Evolutionary conservation across 2,329 filamentous ascomycete genomes (phyloP).

Genomic region (Verruconis gallopava): DNA sequence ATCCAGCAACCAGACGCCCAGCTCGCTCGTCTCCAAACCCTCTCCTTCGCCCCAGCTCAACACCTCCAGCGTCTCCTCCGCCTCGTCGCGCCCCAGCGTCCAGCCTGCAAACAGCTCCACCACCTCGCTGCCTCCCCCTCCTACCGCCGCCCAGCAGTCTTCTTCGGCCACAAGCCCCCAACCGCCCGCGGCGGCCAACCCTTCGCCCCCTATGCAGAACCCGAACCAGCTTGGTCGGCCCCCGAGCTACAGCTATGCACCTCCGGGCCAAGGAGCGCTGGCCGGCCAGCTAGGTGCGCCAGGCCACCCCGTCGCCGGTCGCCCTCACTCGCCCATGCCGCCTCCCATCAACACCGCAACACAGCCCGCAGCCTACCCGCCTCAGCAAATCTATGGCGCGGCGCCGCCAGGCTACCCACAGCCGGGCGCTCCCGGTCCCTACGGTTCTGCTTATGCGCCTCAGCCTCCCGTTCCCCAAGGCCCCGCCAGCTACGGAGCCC

Average conservation of each 20-base stretch:
- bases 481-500: constrained; percentile 19
- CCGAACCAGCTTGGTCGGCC: constrained; percentile 44
- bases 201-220: constrained; percentile 32
- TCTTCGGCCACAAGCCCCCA: neutral
- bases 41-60: constrained; percentile 3
- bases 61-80: constrained; percentile 4
- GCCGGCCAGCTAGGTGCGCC: constrained; percentile 22
- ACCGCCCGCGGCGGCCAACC: neutral
- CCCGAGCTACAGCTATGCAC: constrained; percentile 49
- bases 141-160: neutral
- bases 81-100: constrained; percentile 7
- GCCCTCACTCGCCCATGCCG: constrained; percentile 41
- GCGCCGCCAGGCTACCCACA: constrained; percentile 23
- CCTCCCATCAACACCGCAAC: constrained; percentile 43
- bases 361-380: constrained; percentile 33
- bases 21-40: neutral
- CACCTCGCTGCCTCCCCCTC: constrained; percentile 9
- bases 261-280: constrained; percentile 17
- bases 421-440: constrained; percentile 21
- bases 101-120: constrained; percentile 8
- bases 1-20: constrained; percentile 6
- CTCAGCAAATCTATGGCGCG: constrained; percentile 25
- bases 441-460: constrained; percentile 20
- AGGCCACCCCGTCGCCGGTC: constrained; percentile 27
- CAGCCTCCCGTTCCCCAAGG: constrained; percentile 14